Percentiles rank a stretch among this genome's conserved stretches.
Conservation (phyloP, 306 rosid species). For the Medicago lupulina region DNA sequence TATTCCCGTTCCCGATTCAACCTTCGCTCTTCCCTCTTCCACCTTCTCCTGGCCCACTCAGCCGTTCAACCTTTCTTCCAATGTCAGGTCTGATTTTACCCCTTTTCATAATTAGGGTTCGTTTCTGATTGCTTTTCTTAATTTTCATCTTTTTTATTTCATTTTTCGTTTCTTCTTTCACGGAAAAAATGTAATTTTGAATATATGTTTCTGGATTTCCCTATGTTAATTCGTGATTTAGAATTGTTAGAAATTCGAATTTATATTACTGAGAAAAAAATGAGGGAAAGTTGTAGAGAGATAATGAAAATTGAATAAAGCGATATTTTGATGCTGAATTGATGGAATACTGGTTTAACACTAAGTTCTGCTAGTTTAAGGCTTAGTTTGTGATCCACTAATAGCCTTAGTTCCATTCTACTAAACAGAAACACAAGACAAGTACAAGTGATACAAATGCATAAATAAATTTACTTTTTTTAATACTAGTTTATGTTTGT, state of each 20-base stretch:
- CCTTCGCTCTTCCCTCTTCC: constrained; percentile 58
- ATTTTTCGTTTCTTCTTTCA: constrained; percentile 20
- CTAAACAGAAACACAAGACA: background rate
- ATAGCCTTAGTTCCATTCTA: background rate
- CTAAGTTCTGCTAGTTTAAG: background rate
- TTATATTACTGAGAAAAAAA: too few species aligned
- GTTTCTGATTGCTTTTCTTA: background rate
- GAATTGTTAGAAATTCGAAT: background rate
- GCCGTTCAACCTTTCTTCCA: constrained; percentile 55
- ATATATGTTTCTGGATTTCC: background rate
- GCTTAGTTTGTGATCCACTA: background rate
- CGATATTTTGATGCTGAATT: background rate
- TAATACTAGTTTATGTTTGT: too few species aligned
- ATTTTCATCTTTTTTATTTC: constrained; percentile 1
- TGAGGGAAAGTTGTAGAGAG: too few species aligned
- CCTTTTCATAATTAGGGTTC: too few species aligned
- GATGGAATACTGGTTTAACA: background rate
- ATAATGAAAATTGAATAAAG: too few species aligned
- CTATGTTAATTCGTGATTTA: too few species aligned
- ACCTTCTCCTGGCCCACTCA: constrained; percentile 70
- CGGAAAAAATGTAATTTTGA: background rate
- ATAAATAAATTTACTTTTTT: too few species aligned
- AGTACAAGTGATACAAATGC: too few species aligned
- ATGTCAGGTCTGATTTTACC: constrained; percentile 54
- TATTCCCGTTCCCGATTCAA: constrained; percentile 62